Percentiles rank a stretch among this genome's conserved stretches.
phyloP scores from a whole-genome alignment of 192 early-diverging fungal genomes.

The Coemansia interrupta region DNA sequence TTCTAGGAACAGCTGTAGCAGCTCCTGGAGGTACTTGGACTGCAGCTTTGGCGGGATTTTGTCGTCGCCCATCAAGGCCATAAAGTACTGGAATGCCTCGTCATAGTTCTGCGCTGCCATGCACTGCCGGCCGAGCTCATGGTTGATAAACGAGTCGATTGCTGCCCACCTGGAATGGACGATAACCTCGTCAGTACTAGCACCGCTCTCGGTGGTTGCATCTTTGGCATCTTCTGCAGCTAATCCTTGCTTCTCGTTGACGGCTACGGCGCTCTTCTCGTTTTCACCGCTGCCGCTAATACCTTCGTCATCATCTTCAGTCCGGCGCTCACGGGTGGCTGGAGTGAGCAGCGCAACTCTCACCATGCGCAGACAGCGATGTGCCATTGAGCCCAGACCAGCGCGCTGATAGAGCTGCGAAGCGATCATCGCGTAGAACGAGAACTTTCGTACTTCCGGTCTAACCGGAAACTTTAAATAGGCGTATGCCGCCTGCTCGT shows the following conservation, averaged over 20 bases:
- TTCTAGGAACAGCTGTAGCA: slow-evolving; percentile 45
- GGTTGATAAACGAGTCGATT: slow-evolving; percentile 86
- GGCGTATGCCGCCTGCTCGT: slow-evolving; percentile 88
- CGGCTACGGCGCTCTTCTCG: not conserved
- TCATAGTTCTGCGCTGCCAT: slow-evolving; percentile 71
- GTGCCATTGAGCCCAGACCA: slow-evolving; percentile 71
- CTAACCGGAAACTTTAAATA: slow-evolving; percentile 59
- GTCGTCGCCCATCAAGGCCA: slow-evolving; percentile 63
- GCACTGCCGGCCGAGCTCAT: slow-evolving; percentile 78
- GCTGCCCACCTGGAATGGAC: slow-evolving; percentile 34
- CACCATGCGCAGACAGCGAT: slow-evolving; percentile 67
- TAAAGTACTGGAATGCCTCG: slow-evolving; percentile 75
- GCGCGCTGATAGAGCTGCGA: slow-evolving; percentile 77
- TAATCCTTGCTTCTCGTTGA: not conserved
- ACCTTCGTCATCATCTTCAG: not conserved
- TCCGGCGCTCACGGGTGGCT: not conserved
- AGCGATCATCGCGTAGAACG: slow-evolving; percentile 86
- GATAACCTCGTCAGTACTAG: not conserved
- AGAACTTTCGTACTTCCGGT: slow-evolving; percentile 79
- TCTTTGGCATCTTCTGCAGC: not conserved
- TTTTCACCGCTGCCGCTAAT: not conserved
- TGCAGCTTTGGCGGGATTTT: slow-evolving; percentile 44
- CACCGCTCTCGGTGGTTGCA: not conserved
- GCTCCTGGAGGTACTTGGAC: slow-evolving; percentile 49
- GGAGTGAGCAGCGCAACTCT: slow-evolving; percentile 23